Evolutionary conservation across 139 green algal species (phyloP).

Genomic region (Nannochloris sp.): DNA sequence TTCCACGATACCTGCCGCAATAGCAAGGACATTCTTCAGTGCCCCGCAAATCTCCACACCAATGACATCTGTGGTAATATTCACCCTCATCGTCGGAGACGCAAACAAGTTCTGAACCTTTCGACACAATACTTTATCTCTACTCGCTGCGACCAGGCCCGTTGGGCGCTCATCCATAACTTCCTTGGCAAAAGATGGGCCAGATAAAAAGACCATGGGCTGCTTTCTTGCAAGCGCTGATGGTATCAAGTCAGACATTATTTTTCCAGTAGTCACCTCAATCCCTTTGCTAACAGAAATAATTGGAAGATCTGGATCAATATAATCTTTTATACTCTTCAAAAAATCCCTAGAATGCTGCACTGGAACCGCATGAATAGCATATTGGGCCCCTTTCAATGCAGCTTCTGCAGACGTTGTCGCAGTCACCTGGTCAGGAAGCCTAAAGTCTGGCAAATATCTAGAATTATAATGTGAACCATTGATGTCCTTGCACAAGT

Average conservation of each 20-base stretch:
- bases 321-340: constrained; percentile 51
- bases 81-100: constrained; percentile 80
- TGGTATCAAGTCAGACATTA: constrained; percentile 92
- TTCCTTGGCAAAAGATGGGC: constrained; percentile 90
- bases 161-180: constrained; percentile 72
- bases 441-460: constrained; percentile 63
- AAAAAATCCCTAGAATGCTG: constrained; percentile 82
- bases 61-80: constrained; percentile 86
- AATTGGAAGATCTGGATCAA: constrained; percentile 76
- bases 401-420: constrained; percentile 64
- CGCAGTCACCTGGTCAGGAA: constrained; percentile 80
- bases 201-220: constrained; percentile 78
- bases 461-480: constrained; percentile 70
- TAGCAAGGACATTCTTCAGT: constrained; percentile 98
- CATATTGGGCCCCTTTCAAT: constrained; percentile 67
- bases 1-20: constrained; percentile 95
- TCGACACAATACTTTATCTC: constrained; percentile 42
- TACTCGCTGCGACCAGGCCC: constrained; percentile 77
- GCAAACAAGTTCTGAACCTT: constrained; percentile 80
- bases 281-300: constrained; percentile 90
- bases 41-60: constrained; percentile 96
- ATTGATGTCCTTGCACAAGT: constrained; percentile 83
- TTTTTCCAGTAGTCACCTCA: constrained; percentile 68
- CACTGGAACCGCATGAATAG: constrained; percentile 90
- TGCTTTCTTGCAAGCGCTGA: constrained; percentile 72